A percentile compares a stretch with the other conserved stretches of the same genome.
These are phyloP conservation scores for Phytophthora boehmeriae DNA, from an alignment of 352 stramenopile species.

Conservation along the genomic window DNA sequence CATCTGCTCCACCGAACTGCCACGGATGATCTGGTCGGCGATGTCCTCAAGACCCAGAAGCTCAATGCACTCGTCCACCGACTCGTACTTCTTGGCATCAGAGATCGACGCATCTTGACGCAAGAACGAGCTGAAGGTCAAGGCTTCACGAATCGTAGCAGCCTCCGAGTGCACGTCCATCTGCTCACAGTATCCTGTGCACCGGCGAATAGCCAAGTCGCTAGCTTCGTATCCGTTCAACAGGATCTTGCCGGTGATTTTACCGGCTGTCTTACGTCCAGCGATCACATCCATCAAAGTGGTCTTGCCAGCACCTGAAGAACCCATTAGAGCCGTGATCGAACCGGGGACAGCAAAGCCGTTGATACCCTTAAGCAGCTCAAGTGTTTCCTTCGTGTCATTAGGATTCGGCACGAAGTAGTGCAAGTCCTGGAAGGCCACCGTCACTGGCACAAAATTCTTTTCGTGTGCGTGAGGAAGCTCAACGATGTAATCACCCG, in stretches of 20 bases:
- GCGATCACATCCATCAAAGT: slow-evolving; percentile 31
- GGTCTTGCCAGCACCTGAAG: slow-evolving; percentile 22
- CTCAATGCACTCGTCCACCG: slow-evolving; percentile 23
- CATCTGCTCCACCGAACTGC: slow-evolving; percentile 25
- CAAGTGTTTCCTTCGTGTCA: slow-evolving; percentile 14
- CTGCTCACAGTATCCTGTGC: slow-evolving; percentile 16
- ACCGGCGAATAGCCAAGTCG: slow-evolving; percentile 17
- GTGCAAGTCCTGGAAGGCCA: slow-evolving; percentile 33
- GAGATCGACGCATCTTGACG: slow-evolving; percentile 11
- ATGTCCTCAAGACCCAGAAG: not conserved
- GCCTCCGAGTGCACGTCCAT: slow-evolving; percentile 6
- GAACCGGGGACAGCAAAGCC: slow-evolving; percentile 19
- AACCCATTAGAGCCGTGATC: slow-evolving; percentile 22
- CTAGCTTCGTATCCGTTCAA: slow-evolving; percentile 20
- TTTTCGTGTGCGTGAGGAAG: slow-evolving; percentile 10
- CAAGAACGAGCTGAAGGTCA: slow-evolving; percentile 21
- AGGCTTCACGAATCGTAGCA: slow-evolving; percentile 17
- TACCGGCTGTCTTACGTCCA: slow-evolving; percentile 22
- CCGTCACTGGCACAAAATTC: slow-evolving; percentile 23
- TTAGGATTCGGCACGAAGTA: slow-evolving; percentile 24
- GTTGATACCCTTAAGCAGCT: slow-evolving; percentile 29
- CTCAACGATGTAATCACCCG: slow-evolving; percentile 17
- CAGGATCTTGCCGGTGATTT: slow-evolving; percentile 23
- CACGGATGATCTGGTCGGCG: slow-evolving; percentile 20
- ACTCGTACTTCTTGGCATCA: slow-evolving; percentile 14